Percentiles rank a stretch among this genome's conserved stretches.
Conservation (phyloP, 2,329 filamentous ascomycete genomes). For the Fusarium udum region DNA sequence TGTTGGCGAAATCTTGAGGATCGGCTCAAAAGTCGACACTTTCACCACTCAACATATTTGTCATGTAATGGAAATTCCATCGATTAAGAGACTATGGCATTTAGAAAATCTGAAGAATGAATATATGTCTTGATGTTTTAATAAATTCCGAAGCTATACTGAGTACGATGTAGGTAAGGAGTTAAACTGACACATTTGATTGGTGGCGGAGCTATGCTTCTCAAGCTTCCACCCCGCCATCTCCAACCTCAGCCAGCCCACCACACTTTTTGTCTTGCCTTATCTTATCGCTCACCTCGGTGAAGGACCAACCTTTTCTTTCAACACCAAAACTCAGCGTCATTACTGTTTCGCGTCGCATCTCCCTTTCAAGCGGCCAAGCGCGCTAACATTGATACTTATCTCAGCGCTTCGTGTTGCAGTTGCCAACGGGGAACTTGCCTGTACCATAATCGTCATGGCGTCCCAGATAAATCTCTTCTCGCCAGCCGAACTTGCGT, state of each 20-base stretch:
- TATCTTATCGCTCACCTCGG: constrained; percentile 50
- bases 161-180: not conserved
- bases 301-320: constrained; percentile 41
- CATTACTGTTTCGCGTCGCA: constrained; percentile 8
- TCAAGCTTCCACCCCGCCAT: constrained; percentile 37
- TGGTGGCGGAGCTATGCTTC: constrained; percentile 10
- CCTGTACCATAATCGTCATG: constrained; percentile 54
- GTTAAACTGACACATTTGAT: constrained; percentile 1
- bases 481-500: constrained; percentile 95
- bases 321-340: constrained; percentile 30
- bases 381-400: not conserved
- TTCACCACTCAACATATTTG: not conserved
- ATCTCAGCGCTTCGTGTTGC: not conserved
- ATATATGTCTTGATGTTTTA: not conserved
- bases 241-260: constrained; percentile 20
- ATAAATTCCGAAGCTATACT: not conserved
- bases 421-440: not conserved
- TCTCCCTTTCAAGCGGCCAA: not conserved
- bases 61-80: not conserved
- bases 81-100: not conserved
- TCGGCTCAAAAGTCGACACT: not conserved
- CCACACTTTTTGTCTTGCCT: constrained; percentile 41
- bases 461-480: constrained; percentile 77
- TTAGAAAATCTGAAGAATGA: not conserved
- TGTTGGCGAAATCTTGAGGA: not conserved